These are phyloP conservation scores for Nitzschia inconspicua DNA, from an alignment of 108 stramenopile genomes.

Conservation along the genomic window DNA sequence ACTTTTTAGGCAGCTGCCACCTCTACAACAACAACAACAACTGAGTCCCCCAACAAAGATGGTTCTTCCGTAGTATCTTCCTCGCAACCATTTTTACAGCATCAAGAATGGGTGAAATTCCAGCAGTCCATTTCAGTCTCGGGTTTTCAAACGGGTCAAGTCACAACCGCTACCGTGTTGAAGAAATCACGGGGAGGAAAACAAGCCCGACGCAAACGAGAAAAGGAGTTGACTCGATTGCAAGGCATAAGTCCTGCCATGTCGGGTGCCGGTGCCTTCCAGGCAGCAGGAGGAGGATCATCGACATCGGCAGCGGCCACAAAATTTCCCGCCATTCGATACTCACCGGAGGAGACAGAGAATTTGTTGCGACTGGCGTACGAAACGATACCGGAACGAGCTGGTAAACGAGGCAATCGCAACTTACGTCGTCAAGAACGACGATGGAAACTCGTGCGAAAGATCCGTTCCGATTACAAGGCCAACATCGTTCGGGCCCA, in stretches of 20 bases:
- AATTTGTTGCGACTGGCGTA: constrained; percentile 73
- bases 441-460: constrained; percentile 56
- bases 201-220: constrained; percentile 43
- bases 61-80: neutral
- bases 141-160: constrained; percentile 83
- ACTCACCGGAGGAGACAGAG: constrained; percentile 79
- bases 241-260: neutral
- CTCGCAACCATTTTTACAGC: constrained; percentile 42
- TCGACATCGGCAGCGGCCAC: constrained; percentile 5
- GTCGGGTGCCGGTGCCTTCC: constrained; percentile 1
- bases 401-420: constrained; percentile 75
- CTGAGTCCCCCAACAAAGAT: neutral
- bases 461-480: constrained; percentile 63
- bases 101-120: constrained; percentile 82
- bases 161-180: constrained; percentile 34
- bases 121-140: constrained; percentile 77
- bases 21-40: neutral
- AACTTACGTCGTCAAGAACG: constrained; percentile 58
- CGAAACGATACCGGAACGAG: constrained; percentile 57
- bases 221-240: constrained; percentile 32
- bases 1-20: neutral
- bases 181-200: constrained; percentile 61
- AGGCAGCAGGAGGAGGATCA: constrained; percentile 1
- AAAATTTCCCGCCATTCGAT: constrained; percentile 69
- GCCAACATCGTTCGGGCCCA: constrained; percentile 46